These are phyloP conservation scores for Poronia punctata DNA, from an alignment of 495 filamentous ascomycete genomes.

Conservation along the genomic window DNA sequence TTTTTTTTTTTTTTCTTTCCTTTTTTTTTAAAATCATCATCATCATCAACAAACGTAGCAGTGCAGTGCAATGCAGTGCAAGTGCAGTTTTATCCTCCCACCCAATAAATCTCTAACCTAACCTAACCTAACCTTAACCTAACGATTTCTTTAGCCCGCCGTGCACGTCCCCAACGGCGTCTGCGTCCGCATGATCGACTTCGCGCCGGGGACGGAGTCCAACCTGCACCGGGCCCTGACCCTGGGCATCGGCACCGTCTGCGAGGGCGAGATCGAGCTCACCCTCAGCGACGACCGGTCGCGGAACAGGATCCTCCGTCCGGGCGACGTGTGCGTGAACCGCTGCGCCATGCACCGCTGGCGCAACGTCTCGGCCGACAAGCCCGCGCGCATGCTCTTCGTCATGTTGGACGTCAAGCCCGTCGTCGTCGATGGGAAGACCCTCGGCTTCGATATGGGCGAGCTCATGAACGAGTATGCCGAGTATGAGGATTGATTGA, in stretches of 20 bases:
- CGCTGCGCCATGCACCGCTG: constrained; percentile 5
- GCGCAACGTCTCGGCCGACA: constrained; percentile 1
- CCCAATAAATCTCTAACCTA: no score
- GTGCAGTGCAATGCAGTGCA: no score
- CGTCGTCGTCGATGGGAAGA: background rate
- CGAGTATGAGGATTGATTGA: background rate
- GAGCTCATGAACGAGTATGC: background rate
- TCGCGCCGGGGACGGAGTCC: constrained; percentile 1
- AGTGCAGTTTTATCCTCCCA: no score
- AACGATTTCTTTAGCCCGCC: no score
- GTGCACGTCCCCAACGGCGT: constrained; percentile 1
- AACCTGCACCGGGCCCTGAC: constrained; percentile 1
- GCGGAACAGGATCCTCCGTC: background rate
- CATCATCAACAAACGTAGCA: no score
- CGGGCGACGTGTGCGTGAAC: constrained; percentile 4
- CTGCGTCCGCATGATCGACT: constrained; percentile 3
- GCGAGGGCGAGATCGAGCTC: constrained; percentile 1
- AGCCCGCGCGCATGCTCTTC: constrained; percentile 6
- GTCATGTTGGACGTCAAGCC: constrained; percentile 3
- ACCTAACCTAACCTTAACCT: no score
- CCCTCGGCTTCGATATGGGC: background rate
- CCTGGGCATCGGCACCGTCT: background rate
- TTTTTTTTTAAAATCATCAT: no score
- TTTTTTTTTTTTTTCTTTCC: no score
- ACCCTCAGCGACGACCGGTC: background rate